Evolutionary conservation across 2,329 filamentous ascomycete species (phyloP), one percentile per base, ranked within the genome.

Genomic region (Alternaria sp.): DNA sequence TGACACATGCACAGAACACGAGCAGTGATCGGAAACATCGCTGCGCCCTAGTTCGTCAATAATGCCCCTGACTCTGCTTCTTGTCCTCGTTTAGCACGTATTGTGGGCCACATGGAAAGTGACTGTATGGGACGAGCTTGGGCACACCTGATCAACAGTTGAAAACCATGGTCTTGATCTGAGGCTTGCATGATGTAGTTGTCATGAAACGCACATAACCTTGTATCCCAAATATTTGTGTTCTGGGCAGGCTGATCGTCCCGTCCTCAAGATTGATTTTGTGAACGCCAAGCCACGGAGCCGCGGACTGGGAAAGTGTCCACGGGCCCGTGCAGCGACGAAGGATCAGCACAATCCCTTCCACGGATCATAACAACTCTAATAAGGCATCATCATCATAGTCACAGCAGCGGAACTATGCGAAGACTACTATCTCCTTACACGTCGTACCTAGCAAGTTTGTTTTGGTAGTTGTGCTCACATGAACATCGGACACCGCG

Each of bases 301-400:
- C 46, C 46, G 20, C 46, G 30, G 46, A 24, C 20, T 49, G 6
- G 32, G 32, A 38, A 49, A 36, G 46, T 49, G 32, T 7, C 11
- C 20, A 42, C 12, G 16, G 30, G 46, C 30, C 34, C 46, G 46
- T 49, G 46, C 46, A 2, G 32, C 20, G 9, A 36, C 32, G 30
- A 49, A 38, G 46, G 30, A 49, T 49, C 46, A 49, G 22, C 32
- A 38, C 46, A 49, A 49, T 49, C 32, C 46, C 46, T 49, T 32
- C 46, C 22, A 51, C 49, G 24, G 49, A 39, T 51, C 34, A 51
- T 41, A 30, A 51, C 24, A 34, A 51, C 36, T 28, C 34, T n/a
- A 16, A 20, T 30, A 51, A 26, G 4, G 34, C 24, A 41, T 51
- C 49, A 14, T 51, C 16, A 41, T n/a, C 16, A 41, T 36, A 20